Evolutionary conservation across 257 asterid species (phyloP).

Genomic region (Solanum infundibuliforme): DNA sequence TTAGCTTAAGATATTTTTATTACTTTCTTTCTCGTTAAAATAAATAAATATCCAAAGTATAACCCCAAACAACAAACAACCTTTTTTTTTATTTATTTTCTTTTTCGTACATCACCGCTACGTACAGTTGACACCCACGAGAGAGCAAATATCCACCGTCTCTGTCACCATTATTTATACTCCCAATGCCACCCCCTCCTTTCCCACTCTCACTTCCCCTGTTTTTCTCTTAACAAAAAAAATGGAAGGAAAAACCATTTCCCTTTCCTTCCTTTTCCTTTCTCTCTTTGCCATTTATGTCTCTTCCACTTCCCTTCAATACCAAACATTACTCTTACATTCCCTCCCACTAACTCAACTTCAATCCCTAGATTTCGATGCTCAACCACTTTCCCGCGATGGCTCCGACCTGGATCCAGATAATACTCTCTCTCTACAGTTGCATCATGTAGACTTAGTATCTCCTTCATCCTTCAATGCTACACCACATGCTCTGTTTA

Average conservation of each 20-base stretch:
- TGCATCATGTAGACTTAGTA: conserved; percentile 61
- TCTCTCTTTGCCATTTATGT: conserved; percentile 2
- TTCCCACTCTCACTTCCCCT: background rate
- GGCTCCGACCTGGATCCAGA: conserved; percentile 4
- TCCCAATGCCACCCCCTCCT: background rate
- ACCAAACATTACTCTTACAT: conserved; percentile 29
- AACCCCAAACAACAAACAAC: background rate
- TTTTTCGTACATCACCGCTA: background rate
- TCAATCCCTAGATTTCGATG: conserved; percentile 14
- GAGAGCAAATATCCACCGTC: background rate
- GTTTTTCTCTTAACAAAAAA: background rate
- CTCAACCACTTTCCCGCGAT: background rate
- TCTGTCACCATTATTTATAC: background rate
- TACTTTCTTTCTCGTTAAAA: background rate
- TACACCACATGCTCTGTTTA: conserved; percentile 54
- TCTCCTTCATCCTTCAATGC: conserved; percentile 21
- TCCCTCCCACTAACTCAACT: conserved; percentile 54
- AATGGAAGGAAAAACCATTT: background rate
- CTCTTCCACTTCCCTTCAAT: conserved; percentile 15
- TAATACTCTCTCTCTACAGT: conserved; percentile 19
- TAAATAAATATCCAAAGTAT: background rate
- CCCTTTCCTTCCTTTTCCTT: background rate
- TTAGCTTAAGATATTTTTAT: background rate
- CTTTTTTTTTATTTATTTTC: background rate
- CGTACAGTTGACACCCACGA: background rate